A percentile compares a stretch with the other conserved stretches of the same genome.
Evolutionary conservation across 1,284 basidiomycete genomes (phyloP).

Genomic region (Puccinia polysora): DNA sequence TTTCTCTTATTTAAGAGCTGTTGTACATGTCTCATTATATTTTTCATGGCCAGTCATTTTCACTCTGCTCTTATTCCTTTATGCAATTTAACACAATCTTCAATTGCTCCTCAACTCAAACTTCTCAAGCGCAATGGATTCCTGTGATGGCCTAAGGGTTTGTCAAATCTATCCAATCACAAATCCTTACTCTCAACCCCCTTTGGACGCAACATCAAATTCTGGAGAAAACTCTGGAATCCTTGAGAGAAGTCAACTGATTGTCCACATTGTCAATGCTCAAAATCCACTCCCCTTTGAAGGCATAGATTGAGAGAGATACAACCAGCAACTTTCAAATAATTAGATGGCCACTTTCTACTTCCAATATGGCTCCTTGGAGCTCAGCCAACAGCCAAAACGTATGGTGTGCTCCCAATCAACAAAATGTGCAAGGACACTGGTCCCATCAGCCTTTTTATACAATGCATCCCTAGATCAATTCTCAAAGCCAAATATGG

Average conservation of each 20-base stretch:
- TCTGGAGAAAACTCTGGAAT: slow-evolving; percentile 97
- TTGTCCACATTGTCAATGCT: slow-evolving; percentile 94
- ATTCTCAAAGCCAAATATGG: slow-evolving; percentile 90
- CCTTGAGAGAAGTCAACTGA: slow-evolving; percentile 81
- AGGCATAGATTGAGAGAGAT: slow-evolving; percentile 83
- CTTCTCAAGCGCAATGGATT: slow-evolving; percentile 81
- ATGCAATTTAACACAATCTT: slow-evolving; percentile 73
- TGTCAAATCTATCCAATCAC: slow-evolving; percentile 77
- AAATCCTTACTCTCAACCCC: slow-evolving; percentile 77
- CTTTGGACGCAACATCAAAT: slow-evolving; percentile 91
- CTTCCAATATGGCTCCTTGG: slow-evolving; percentile 1
- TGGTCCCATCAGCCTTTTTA: slow-evolving; percentile 75
- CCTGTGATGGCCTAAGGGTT: slow-evolving; percentile 78
- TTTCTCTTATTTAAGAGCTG: too few relatives aligned
- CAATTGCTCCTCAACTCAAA: slow-evolving; percentile 72
- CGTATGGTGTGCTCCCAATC: slow-evolving; percentile 86
- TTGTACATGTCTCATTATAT: too few relatives aligned
- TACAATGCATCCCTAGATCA: slow-evolving; percentile 71
- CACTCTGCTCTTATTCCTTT: too few relatives aligned
- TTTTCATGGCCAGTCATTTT: too few relatives aligned
- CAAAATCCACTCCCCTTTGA: slow-evolving; percentile 85
- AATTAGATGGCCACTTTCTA: background rate
- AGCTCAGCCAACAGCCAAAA: slow-evolving; percentile 54
- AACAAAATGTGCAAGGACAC: slow-evolving; percentile 95
- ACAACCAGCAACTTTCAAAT: slow-evolving; percentile 60